Evolutionary conservation across 2,329 filamentous ascomycete genomes (phyloP).

Genomic region (Bisporella sp.): DNA sequence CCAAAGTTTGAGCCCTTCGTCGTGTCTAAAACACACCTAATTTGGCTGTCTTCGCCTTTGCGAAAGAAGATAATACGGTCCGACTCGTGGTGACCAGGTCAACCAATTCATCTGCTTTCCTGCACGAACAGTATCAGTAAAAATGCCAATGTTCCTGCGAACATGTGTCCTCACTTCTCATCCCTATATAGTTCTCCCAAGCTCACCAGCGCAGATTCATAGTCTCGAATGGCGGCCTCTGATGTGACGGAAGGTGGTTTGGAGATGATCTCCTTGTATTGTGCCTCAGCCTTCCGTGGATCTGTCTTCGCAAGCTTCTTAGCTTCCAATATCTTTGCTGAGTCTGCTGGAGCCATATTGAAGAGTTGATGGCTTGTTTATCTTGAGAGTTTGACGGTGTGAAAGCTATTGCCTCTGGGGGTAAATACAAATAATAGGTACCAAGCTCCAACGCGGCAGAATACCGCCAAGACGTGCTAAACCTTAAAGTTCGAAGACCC

Average conservation of each 20-base stretch:
- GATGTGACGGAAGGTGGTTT: conserved; percentile 75
- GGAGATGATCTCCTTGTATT: conserved; percentile 86
- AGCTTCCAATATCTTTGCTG: conserved; percentile 74
- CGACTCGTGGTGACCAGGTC: conserved; percentile 86
- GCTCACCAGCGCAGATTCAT: conserved; percentile 81
- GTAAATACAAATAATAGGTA: conserved; percentile 9
- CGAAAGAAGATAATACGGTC: conserved; percentile 88
- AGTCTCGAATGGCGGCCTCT: conserved; percentile 83
- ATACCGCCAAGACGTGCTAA: too few species aligned
- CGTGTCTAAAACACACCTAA: conserved; percentile 54
- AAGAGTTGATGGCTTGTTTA: conserved; percentile 5
- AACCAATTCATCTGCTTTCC: conserved; percentile 77
- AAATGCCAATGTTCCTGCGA: neutral
- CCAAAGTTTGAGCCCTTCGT: neutral
- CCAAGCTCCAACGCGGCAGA: conserved; percentile 14
- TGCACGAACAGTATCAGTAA: conserved; percentile 32
- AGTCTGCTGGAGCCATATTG: conserved; percentile 51
- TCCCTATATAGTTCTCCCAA: conserved; percentile 91
- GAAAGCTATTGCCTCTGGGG: conserved; percentile 5
- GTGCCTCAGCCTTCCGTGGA: conserved; percentile 74
- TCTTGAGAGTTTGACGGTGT: conserved; percentile 6
- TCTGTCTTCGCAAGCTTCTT: conserved; percentile 76
- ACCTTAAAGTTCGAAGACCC: too few species aligned
- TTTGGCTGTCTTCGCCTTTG: conserved; percentile 98
- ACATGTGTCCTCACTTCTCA: conserved; percentile 55